A percentile compares a stretch with the other conserved stretches of the same genome.
Conservation (phyloP, 306 rosid genomes). For the Prunus campanulata region DNA sequence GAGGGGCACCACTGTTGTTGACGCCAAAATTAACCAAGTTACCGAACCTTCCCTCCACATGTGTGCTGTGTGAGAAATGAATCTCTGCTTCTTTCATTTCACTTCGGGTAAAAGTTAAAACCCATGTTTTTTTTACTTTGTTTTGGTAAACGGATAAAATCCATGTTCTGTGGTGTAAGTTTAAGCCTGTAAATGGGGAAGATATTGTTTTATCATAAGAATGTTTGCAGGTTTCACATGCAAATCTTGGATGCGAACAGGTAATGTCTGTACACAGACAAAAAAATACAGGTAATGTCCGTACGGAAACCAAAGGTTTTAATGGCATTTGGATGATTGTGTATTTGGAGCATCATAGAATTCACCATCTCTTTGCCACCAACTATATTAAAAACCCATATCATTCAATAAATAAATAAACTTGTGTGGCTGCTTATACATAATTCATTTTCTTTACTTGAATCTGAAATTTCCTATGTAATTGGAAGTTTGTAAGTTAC, state of each 20-base stretch:
- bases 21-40: background rate
- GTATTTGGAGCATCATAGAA: background rate
- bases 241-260: background rate
- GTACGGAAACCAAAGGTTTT: background rate
- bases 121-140: background rate
- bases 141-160: background rate
- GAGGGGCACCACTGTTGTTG: background rate
- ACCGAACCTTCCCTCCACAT: conserved; percentile 5
- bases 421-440: background rate
- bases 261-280: too few relatives aligned
- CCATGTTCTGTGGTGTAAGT: background rate
- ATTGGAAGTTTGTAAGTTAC: background rate
- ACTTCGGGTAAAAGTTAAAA: background rate
- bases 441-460: background rate
- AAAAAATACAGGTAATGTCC: background rate
- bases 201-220: background rate
- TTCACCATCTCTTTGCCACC: background rate
- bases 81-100: background rate
- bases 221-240: background rate
- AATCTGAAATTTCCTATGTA: conserved; percentile 4
- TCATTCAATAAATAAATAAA: background rate
- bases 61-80: background rate
- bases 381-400: background rate
- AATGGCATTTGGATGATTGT: background rate
- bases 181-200: background rate